phyloP scores from a whole-genome alignment of 495 filamentous ascomycete species.

The Penicillium alfredii region DNA sequence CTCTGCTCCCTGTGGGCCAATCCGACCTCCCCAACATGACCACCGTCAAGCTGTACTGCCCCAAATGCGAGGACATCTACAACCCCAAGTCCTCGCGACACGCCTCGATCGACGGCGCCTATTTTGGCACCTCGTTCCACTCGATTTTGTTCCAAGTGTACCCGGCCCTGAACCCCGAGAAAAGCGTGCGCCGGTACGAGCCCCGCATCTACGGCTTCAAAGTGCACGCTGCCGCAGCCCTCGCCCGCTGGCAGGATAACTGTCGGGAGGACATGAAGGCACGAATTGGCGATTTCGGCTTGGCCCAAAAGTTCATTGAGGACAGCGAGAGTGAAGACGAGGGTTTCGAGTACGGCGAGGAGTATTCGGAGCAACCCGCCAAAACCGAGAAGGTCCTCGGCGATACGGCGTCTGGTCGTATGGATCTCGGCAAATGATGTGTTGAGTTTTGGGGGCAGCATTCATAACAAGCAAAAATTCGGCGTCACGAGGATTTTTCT shows the following conservation, averaged over 20 bases:
- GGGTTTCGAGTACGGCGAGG: slow-evolving; percentile 43
- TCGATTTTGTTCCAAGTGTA: slow-evolving; percentile 99
- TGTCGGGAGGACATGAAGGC: slow-evolving; percentile 73
- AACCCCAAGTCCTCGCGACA: slow-evolving; percentile 98
- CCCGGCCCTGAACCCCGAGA: slow-evolving; percentile 77
- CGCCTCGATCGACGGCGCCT: slow-evolving; percentile 90
- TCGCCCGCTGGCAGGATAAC: slow-evolving; percentile 84
- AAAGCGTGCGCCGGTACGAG: slow-evolving; percentile 77
- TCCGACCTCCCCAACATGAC: slow-evolving; percentile 78
- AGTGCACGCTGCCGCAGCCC: slow-evolving; percentile 81
- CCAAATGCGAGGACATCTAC: slow-evolving; percentile 96
- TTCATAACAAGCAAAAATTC: slow-evolving; percentile 20
- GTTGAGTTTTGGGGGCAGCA: too few species aligned
- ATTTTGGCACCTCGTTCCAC: slow-evolving; percentile 96
- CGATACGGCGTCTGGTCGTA: slow-evolving; percentile 39
- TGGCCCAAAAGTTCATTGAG: slow-evolving; percentile 53
- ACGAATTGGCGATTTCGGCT: slow-evolving; percentile 49
- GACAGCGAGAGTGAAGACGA: slow-evolving; percentile 49
- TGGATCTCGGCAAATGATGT: slow-evolving; percentile 40
- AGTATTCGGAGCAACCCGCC: slow-evolving; percentile 20
- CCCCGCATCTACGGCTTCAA: slow-evolving; percentile 92
- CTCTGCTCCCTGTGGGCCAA: slow-evolving; percentile 87
- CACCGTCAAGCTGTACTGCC: slow-evolving; percentile 93
- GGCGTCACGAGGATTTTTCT: slow-evolving; percentile 33
- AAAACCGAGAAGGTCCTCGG: slow-evolving; percentile 29